Evolutionary conservation across 352 stramenopile genomes (phyloP).

Genomic region (Globisporangium polare): DNA sequence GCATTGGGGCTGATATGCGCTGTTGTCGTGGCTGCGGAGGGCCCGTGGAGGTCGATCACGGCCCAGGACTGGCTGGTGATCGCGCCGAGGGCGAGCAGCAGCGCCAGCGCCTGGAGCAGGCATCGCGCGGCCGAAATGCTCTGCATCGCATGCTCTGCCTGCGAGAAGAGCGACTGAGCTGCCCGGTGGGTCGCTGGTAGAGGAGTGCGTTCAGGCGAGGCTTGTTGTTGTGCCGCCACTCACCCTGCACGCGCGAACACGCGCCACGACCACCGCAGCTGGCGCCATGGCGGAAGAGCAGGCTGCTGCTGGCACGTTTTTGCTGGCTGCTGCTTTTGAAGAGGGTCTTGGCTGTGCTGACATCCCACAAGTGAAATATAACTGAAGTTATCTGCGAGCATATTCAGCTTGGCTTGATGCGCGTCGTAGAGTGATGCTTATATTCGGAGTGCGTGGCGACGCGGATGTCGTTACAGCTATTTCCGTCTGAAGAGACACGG

Average conservation of each 20-base stretch:
- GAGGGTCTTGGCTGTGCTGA: too few species aligned
- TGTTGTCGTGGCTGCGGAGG: not conserved
- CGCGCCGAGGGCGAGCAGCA: conserved; percentile 25
- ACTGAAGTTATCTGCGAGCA: too few species aligned
- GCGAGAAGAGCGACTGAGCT: not conserved
- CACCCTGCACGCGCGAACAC: too few species aligned
- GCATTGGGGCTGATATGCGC: not conserved
- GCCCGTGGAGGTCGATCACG: conserved; percentile 18
- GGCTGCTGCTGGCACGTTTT: too few species aligned
- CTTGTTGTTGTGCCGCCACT: not conserved
- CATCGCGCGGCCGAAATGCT: conserved; percentile 10
- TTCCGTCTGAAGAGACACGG: not conserved
- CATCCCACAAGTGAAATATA: too few species aligned
- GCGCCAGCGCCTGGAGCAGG: conserved; percentile 23
- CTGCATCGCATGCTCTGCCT: conserved; percentile 11
- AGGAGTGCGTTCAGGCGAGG: not conserved
- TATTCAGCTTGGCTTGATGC: too few species aligned
- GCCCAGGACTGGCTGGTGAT: conserved; percentile 30
- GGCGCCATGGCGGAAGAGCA: not conserved
- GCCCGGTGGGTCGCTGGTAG: not conserved
- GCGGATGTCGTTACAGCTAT: too few species aligned
- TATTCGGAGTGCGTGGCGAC: too few species aligned
- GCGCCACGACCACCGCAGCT: not conserved
- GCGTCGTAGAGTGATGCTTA: too few species aligned
- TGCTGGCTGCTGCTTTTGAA: too few species aligned